Evolutionary conservation across 208 protist species (phyloP).

Genomic region (Acanthamoeba healyi): DNA sequence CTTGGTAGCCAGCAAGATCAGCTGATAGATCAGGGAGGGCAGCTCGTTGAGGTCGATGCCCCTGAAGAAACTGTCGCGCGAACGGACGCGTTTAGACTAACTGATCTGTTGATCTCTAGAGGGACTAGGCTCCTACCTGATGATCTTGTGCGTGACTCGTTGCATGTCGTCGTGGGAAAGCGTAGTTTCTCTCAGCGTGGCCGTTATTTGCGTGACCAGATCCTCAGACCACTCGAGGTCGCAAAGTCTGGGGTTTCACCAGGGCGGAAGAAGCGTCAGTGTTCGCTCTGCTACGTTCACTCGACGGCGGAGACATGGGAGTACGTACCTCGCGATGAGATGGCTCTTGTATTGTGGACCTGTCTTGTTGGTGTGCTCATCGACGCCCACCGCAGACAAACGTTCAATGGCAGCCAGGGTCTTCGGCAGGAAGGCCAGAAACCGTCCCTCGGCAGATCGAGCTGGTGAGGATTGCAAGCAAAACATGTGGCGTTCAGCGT

Average conservation of each 20-base stretch:
- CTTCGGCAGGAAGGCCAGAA: slow-evolving; percentile 67
- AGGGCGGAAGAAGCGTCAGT: too few relatives aligned
- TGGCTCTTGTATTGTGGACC: slow-evolving; percentile 65
- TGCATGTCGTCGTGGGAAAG: slow-evolving; percentile 42
- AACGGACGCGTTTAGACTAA: not conserved
- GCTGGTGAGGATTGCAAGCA: not conserved
- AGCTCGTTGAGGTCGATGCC: slow-evolving; percentile 56
- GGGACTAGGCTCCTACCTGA: not conserved
- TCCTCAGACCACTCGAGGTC: slow-evolving; percentile 35
- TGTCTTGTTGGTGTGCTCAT: slow-evolving; percentile 54
- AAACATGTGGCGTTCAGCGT: not conserved
- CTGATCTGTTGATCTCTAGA: not conserved
- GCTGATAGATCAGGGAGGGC: slow-evolving; percentile 73
- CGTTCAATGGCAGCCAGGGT: slow-evolving; percentile 53
- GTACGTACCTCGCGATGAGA: not conserved
- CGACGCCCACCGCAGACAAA: slow-evolving; percentile 27
- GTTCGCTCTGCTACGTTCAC: not conserved
- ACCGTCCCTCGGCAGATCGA: slow-evolving; percentile 45
- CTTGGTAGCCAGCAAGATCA: slow-evolving; percentile 53
- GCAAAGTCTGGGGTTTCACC: not conserved
- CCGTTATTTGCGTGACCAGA: slow-evolving; percentile 10
- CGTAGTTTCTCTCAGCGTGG: not conserved
- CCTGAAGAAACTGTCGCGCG: slow-evolving; percentile 35
- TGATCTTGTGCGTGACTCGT: not conserved
- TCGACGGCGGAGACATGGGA: not conserved